Evolutionary conservation across 73 alveolate species (phyloP), one percentile per base, ranked within the genome.

Genomic region (Breviolum minutum): DNA sequence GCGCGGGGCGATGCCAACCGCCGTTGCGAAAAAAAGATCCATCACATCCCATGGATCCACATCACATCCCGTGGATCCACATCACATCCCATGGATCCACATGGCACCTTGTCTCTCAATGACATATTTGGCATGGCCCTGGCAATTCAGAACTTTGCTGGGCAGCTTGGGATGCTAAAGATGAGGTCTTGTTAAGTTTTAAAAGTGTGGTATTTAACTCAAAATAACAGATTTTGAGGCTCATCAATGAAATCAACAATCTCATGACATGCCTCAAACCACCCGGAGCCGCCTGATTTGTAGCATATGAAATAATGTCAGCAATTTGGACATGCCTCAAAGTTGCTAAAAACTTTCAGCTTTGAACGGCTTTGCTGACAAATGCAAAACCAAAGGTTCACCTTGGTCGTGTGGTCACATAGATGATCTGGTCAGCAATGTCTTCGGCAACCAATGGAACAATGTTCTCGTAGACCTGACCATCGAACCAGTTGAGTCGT

Each of bases 111-210:
- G 22, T 27, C 96, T 40, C 87, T 90, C 96, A 32, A 90, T 54
- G 96, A 90, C 96, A 61, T 90, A 90, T 63, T 90, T 90, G 32
- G 96, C 96, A 16, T 90, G 96, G 74, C 96, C 96, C 96, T 89
- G 95, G 30, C 40, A 22, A 32, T 14, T 10, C 16, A 9, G 32
- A 19, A 32, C 83, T 14, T 40, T 40, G 54, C 3, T 40, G 54
- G 54, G 54, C 54, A 40, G 54, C 54, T 40, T 40, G 54, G 54
- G 54, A 40, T 40, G 54, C 54, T 40, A 40, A 40, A 40, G 3
- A 40, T 40, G 0, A 40, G 54, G 54, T 40, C 54, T 40, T 40
- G 54, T 40, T 3, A 40, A 40, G 54, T 3, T 40, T 40, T 40
- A 40, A 40, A 40, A 3, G 54, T 40, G 3, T 40, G 54, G 54